Evolutionary conservation across 2,329 filamentous ascomycete genomes (phyloP).

Genomic region (Colletotrichum spinosum): DNA sequence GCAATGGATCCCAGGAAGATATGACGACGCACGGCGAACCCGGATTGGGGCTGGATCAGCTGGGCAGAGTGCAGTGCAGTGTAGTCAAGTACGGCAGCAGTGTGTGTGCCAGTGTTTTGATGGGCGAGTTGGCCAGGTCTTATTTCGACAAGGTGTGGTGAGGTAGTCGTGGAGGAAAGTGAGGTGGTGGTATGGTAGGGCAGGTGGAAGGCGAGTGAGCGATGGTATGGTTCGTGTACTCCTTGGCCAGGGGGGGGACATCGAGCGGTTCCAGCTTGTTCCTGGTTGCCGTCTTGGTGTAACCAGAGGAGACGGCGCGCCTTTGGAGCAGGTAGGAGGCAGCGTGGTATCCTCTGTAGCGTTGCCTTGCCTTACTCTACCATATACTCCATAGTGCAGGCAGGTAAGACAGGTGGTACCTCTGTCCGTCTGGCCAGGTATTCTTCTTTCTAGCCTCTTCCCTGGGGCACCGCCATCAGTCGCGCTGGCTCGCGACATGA

Average conservation of each 20-base stretch:
- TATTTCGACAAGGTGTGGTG: too few species aligned
- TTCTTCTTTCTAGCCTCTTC: too few species aligned
- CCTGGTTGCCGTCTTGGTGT: conserved; percentile 12
- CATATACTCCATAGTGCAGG: too few species aligned
- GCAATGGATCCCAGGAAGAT: conserved; percentile 33
- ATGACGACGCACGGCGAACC: conserved; percentile 34
- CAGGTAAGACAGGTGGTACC: too few species aligned
- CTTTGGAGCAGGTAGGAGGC: conserved; percentile 2
- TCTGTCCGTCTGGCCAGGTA: too few species aligned
- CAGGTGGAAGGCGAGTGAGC: conserved; percentile 33
- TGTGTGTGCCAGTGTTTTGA: too few species aligned
- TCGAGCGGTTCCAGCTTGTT: conserved; percentile 19
- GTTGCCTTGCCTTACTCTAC: too few species aligned
- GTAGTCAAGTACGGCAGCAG: too few species aligned
- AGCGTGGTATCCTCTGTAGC: background rate
- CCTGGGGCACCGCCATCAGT: too few species aligned
- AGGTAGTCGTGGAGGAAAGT: too few species aligned
- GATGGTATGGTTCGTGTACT: conserved; percentile 33
- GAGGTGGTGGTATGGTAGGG: background rate
- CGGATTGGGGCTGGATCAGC: conserved; percentile 17
- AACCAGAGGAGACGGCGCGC: background rate
- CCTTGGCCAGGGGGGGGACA: conserved; percentile 20
- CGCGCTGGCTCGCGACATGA: too few species aligned
- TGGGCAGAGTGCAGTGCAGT: background rate
- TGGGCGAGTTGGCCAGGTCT: too few species aligned